Conservation (phyloP, 2,329 filamentous ascomycete species). For the Arthrinium phaeospermum region DNA sequence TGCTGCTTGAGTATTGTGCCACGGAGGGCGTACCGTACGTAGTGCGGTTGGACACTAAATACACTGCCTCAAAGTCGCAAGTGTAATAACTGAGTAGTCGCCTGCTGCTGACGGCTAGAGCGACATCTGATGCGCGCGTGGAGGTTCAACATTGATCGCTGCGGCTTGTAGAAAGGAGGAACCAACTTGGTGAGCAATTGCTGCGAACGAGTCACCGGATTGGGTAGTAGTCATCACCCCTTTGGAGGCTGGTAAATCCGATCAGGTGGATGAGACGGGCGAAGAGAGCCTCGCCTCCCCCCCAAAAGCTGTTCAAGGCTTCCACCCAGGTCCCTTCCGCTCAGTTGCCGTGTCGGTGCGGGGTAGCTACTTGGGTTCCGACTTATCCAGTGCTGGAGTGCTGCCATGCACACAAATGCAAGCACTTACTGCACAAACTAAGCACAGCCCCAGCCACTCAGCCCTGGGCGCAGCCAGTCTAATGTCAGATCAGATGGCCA, state of each 20-base stretch:
- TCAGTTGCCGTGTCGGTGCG: background rate
- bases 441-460: background rate
- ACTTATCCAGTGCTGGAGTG: background rate
- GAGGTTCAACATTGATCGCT: background rate
- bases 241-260: background rate
- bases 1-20: background rate
- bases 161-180: background rate
- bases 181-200: background rate
- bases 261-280: background rate
- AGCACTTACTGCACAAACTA: background rate
- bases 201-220: background rate
- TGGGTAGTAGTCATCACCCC: background rate
- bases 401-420: background rate
- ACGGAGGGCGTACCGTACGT: background rate
- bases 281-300: background rate
- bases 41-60: background rate
- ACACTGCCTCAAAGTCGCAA: background rate
- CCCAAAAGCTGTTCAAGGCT: background rate
- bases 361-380: background rate
- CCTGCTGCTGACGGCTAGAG: background rate
- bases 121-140: background rate
- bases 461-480: background rate
- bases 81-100: conserved; percentile 1
- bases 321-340: background rate
- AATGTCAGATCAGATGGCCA: background rate